Percentiles rank a stretch among this genome's conserved stretches.
phyloP scores from a whole-genome alignment of 2,329 filamentous ascomycete species.

The Neofusicoccum parvum region DNA sequence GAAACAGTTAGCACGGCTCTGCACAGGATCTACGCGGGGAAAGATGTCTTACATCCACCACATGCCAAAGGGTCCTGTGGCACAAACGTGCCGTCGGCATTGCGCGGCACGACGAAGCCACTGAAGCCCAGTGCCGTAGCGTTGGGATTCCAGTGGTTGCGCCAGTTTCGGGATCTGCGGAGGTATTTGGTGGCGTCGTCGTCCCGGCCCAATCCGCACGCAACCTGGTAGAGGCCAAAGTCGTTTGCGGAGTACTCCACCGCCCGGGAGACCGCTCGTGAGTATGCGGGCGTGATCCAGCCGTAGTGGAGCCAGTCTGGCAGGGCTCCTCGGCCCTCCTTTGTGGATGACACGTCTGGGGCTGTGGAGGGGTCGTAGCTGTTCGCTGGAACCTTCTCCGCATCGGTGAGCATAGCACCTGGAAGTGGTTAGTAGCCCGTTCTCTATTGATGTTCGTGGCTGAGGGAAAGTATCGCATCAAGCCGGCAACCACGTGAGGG shows the following conservation, averaged over 20 bases:
- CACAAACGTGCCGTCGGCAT: slow-evolving; percentile 51
- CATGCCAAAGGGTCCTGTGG: slow-evolving; percentile 56
- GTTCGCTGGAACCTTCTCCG: slow-evolving; percentile 63
- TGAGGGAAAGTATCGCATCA: too few relatives aligned
- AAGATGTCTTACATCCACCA: slow-evolving; percentile 48
- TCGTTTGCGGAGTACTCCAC: slow-evolving; percentile 72
- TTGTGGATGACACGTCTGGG: slow-evolving; percentile 59
- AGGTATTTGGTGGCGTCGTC: slow-evolving; percentile 59
- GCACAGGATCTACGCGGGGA: too few relatives aligned
- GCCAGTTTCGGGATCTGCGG: slow-evolving; percentile 67
- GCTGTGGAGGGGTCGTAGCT: slow-evolving; percentile 59
- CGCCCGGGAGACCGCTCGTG: slow-evolving; percentile 64
- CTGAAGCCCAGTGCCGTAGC: slow-evolving; percentile 61
- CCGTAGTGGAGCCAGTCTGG: slow-evolving; percentile 68
- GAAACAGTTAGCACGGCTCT: too few relatives aligned
- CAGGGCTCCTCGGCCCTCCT: slow-evolving; percentile 68
- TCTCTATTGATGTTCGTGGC: too few relatives aligned
- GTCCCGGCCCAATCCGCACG: slow-evolving; percentile 45
- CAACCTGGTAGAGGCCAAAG: slow-evolving; percentile 68
- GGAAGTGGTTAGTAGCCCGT: background rate
- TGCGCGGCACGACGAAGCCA: slow-evolving; percentile 68
- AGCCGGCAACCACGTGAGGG: too few relatives aligned
- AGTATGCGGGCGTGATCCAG: slow-evolving; percentile 65
- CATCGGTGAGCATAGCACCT: slow-evolving; percentile 65
- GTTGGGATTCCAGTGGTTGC: slow-evolving; percentile 69